These are phyloP conservation scores for Exophiala xenobiotica DNA, from an alignment of 2,329 filamentous ascomycete species.

Conservation along the genomic window DNA sequence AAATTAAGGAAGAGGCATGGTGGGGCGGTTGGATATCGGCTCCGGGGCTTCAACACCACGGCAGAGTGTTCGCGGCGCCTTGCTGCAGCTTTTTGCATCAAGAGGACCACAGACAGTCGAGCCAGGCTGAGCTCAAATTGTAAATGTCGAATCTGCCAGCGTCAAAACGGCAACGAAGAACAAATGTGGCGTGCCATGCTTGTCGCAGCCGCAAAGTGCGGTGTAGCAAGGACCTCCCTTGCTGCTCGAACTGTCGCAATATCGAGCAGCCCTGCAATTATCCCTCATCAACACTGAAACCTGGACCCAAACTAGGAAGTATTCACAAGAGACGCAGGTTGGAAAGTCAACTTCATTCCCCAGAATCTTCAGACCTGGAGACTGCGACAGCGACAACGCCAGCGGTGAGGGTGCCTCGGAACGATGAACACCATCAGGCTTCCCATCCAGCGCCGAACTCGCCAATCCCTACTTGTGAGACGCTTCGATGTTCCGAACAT, in stretches of 20 bases:
- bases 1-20: too few species aligned
- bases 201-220: conserved; percentile 12
- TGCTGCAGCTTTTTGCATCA: too few species aligned
- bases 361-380: background rate
- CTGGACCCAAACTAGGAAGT: conserved; percentile 27
- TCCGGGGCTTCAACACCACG: too few species aligned
- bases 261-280: conserved; percentile 9
- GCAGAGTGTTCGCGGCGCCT: too few species aligned
- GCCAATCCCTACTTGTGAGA: background rate
- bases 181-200: conserved; percentile 3
- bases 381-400: background rate
- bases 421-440: too few species aligned
- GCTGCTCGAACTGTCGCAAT: conserved; percentile 6
- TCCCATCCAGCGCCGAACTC: background rate
- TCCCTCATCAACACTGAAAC: conserved; percentile 14
- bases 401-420: background rate
- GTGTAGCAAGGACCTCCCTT: conserved; percentile 7
- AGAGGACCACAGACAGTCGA: too few species aligned
- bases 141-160: too few species aligned
- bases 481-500: conserved; percentile 27
- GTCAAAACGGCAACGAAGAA: too few species aligned
- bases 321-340: conserved; percentile 9
- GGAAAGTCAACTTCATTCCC: background rate
- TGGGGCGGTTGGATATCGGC: too few species aligned
- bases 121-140: too few species aligned